phyloP scores from a whole-genome alignment of 768 basidiomycete species.

The Multifurca ochricompacta region DNA sequence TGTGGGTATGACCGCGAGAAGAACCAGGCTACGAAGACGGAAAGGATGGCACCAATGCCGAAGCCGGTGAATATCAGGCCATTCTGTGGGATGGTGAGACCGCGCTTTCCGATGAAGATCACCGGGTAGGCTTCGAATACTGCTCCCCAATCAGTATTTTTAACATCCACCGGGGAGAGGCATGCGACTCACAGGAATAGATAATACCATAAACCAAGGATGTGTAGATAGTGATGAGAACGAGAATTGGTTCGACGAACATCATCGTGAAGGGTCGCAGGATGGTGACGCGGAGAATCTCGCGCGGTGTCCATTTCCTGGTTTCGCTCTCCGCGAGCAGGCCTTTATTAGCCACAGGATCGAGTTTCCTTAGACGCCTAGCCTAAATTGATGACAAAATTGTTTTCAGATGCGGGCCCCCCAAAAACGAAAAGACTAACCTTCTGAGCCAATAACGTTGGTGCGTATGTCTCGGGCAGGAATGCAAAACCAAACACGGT shows the following conservation, averaged over 20 bases:
- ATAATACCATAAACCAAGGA: constrained; percentile 6
- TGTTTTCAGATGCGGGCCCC: neutral
- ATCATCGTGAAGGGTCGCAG: constrained; percentile 28
- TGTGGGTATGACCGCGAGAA: constrained; percentile 19
- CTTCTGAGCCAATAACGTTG: constrained; percentile 9
- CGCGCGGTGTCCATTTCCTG: neutral
- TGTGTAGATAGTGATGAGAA: constrained; percentile 5
- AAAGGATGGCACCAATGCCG: constrained; percentile 4
- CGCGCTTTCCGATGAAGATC: constrained; percentile 2
- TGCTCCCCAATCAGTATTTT: neutral
- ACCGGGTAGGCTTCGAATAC: constrained; percentile 7
- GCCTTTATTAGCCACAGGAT: neutral
- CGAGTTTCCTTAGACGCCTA: neutral
- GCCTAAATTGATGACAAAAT: neutral
- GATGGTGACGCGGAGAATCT: constrained; percentile 25
- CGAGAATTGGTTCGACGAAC: constrained; percentile 23
- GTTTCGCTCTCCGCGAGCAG: neutral
- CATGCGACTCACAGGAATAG: constrained; percentile 1
- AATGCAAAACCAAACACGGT: constrained; percentile 16
- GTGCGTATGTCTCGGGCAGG: constrained; percentile 23
- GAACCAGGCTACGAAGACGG: neutral
- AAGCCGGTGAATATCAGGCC: constrained; percentile 12
- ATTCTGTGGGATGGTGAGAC: neutral
- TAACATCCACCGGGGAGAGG: neutral
- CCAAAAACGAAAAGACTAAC: neutral